These are phyloP conservation scores for Prunus mume DNA, from an alignment of 306 rosid genomes.

Conservation along the genomic window DNA sequence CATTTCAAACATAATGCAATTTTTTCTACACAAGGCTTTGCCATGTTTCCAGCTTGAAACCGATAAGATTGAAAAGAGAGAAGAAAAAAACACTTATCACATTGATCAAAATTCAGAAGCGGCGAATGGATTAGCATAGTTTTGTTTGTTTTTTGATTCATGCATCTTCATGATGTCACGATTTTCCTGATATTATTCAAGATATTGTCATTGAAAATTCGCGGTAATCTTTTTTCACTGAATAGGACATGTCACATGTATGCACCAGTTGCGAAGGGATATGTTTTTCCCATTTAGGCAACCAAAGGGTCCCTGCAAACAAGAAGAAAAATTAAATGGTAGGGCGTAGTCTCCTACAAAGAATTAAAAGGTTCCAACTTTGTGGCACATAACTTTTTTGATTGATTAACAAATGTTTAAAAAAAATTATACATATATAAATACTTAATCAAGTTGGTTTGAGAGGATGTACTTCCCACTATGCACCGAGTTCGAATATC, in stretches of 20 bases:
- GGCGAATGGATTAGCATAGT: background rate
- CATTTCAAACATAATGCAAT: too few species aligned
- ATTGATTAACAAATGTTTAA: too few species aligned
- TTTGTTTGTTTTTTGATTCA: too few species aligned
- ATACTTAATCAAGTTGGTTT: background rate
- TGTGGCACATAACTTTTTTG: background rate
- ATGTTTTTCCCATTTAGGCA: background rate
- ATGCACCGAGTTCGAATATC: background rate
- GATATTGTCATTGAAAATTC: too few species aligned
- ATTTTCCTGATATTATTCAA: too few species aligned
- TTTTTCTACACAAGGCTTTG: too few species aligned
- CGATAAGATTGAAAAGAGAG: background rate
- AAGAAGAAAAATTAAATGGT: background rate
- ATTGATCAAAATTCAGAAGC: background rate
- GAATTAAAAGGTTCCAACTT: background rate
- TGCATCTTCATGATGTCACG: too few species aligned
- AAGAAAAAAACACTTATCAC: background rate
- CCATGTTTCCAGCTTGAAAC: too few species aligned
- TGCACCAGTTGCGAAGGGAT: background rate
- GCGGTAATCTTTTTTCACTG: too few species aligned
- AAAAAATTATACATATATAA: too few species aligned
- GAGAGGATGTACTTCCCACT: background rate
- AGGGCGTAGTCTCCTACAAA: background rate
- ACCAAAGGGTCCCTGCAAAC: background rate
- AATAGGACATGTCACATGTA: background rate